Base-by-base conservation (phyloP, 2,329 filamentous ascomycete species). In the Saccharata proteae region DNA sequence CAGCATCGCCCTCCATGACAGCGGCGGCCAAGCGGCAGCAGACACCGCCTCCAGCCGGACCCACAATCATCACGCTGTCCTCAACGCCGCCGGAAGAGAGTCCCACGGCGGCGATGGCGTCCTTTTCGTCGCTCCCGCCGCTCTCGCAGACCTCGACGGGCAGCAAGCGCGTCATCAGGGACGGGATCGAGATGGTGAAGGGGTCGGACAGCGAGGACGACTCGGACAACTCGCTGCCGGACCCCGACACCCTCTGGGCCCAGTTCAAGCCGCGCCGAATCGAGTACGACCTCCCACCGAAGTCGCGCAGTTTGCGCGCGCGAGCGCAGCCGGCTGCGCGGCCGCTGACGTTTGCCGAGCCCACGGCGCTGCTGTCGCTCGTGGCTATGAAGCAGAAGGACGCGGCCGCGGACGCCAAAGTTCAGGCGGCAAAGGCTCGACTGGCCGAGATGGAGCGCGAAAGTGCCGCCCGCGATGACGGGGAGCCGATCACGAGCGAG, bases 141-240 rank as follows among this genome's bases (percentile, higher is more conserved):
- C 23, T 22, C 10, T 26, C 22, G 4, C 21, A 29, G 6, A 25
- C 31, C 45, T 45, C 6, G 20, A 44, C 16, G 47, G 44, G 10
- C 41, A 71, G 49, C 61, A 72, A 43, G 54, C 49, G 58, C 11
- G 36, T 71, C 9, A 58, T 77, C 34, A 79, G 61, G 36, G 58
- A 67, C 43, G 70, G 70, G 3, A 49, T 51, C 31, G 41, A 44
- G 7, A 40, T 55, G 2, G 61, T 86, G 15, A 65, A 65, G 26
- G 76, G 71, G 32, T 85, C 81, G 0, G 81, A 86, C 45, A 77
- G 79, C 7, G 78, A 80, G n/a, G 69, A 69, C 12, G 67, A 66
- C 16, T 48, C 35, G 2, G 30, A 26, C 14, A 27, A 23, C 6
- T 67, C 64, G 2, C 45, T 73, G 13, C 66, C 67, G 36, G 64